Conservation (phyloP, 2,329 filamentous ascomycete species). For the Epichloe coenophiala region DNA sequence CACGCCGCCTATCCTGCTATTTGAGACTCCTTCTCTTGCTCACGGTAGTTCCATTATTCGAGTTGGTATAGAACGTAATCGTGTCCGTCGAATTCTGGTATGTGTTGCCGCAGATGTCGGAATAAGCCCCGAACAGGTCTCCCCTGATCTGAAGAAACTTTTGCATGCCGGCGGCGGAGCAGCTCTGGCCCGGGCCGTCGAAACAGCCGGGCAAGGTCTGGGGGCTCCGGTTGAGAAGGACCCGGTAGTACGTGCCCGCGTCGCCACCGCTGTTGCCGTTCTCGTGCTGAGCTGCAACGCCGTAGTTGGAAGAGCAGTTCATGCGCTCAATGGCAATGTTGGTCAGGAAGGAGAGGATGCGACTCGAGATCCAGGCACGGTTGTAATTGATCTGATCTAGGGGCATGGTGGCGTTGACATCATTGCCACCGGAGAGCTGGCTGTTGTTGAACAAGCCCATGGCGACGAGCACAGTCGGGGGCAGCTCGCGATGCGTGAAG, state of each 20-base stretch:
- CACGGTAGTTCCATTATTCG: conserved; percentile 14
- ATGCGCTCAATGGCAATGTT: conserved; percentile 55
- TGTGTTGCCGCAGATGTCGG: conserved; percentile 22
- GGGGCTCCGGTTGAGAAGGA: conserved; percentile 29
- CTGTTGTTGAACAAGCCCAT: conserved; percentile 60
- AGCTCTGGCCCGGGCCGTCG: conserved; percentile 30
- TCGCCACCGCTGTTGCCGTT: background rate
- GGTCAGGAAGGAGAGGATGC: conserved; percentile 50
- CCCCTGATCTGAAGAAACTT: conserved; percentile 24
- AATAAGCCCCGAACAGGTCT: conserved; percentile 26
- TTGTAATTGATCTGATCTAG: conserved; percentile 46
- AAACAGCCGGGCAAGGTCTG: conserved; percentile 27
- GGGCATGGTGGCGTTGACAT: conserved; percentile 51
- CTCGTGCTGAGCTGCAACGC: background rate
- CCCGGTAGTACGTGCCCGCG: conserved; percentile 24
- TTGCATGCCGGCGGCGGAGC: conserved; percentile 25
- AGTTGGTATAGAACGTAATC: conserved; percentile 19
- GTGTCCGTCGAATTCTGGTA: conserved; percentile 22
- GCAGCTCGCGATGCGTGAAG: conserved; percentile 57
- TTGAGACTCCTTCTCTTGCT: background rate
- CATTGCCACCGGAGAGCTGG: conserved; percentile 33
- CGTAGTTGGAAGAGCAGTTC: conserved; percentile 28
- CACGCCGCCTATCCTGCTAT: background rate
- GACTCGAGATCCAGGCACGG: conserved; percentile 49
- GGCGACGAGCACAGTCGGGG: conserved; percentile 51